A percentile compares a stretch with the other conserved stretches of the same genome.
Evolutionary conservation across 164 flowering plant genomes (phyloP).

Genomic region (Berberis vulgaris): DNA sequence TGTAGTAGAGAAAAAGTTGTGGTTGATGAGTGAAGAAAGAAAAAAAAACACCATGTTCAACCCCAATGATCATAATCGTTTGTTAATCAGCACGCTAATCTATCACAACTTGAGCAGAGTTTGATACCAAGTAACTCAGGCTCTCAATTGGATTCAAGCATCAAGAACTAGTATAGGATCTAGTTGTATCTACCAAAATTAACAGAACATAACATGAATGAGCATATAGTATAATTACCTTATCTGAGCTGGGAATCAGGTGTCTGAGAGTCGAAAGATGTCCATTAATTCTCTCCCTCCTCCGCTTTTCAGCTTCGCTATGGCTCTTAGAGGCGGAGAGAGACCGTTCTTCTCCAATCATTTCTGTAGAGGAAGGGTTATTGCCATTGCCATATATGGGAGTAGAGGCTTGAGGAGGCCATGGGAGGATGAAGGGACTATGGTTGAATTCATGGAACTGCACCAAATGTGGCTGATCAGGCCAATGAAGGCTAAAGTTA

Average conservation of each 20-base stretch:
- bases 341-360: slow-evolving; percentile 17
- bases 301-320: slow-evolving; percentile 75
- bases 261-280: slow-evolving; percentile 60
- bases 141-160: too few species aligned
- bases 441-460: slow-evolving; percentile 8
- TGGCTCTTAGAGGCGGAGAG: slow-evolving; percentile 47
- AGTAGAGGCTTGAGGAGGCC: slow-evolving; percentile 14
- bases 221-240: slow-evolving; percentile 25
- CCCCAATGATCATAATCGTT: too few species aligned
- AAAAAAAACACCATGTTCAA: too few species aligned
- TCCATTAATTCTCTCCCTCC: slow-evolving; percentile 64
- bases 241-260: slow-evolving; percentile 57
- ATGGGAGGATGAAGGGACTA: slow-evolving; percentile 14
- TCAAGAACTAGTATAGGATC: too few species aligned
- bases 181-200: too few species aligned
- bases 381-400: slow-evolving; percentile 14
- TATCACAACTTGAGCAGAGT: too few species aligned
- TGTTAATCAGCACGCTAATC: too few species aligned
- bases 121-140: too few species aligned
- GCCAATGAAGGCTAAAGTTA: slow-evolving; percentile 14
- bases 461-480: slow-evolving; percentile 16
- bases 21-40: too few species aligned
- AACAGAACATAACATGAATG: background rate
- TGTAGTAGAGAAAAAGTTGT: too few species aligned
- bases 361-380: slow-evolving; percentile 15